Evolutionary conservation across 495 filamentous ascomycete genomes (phyloP), one percentile per base, ranked within the genome.

Genomic region (Lasiosphaeria ovina): DNA sequence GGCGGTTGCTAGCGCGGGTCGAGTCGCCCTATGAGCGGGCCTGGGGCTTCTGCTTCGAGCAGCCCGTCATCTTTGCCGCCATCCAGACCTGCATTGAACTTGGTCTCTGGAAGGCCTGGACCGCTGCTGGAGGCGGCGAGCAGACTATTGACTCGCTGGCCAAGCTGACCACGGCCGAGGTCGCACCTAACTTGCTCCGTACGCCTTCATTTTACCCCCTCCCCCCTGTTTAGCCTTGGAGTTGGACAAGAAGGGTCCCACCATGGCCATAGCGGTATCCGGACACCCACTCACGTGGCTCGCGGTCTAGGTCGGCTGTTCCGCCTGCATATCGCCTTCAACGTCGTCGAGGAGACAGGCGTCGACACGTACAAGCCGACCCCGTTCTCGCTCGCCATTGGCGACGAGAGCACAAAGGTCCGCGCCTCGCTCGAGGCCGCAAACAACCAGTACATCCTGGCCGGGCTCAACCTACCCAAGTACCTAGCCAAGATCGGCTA

Each of bases 71-170:
- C 14, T 57, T 50, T 57, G 55, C 55, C 14, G 42, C 62, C n/a
- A 59, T 64, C 45, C 65, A 69, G 59, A 66, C 62, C 34, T 62
- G 64, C 47, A 67, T 69, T 55, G 67, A 72, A 35, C 54, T 62
- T 8, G 69, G 69, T 40, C 57, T 72, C 35, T 72, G 69, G 31
- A 63, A 52, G 45, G 65, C 65, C 42, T 72, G 69, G 69, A 64
- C 55, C 12, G 63, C 58, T 10, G 54, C 53, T 35, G 55, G 59
- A 11, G 63, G 55, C 17, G 64, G 64, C 32, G 55, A 60, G 36
- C 60, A 66, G 5, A 66, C 67, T 7, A 55, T 57, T 44, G 35
- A 34, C 48, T 17, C 54, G 53, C 67, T 72, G 9, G 65, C 63
- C 31, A 61, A 55, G 33, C 54, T 72, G 32, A 62, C 67, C 5